These are phyloP conservation scores for Oehlia diaphana DNA, from an alignment of 192 early-diverging fungal genomes.

Conservation along the genomic window DNA sequence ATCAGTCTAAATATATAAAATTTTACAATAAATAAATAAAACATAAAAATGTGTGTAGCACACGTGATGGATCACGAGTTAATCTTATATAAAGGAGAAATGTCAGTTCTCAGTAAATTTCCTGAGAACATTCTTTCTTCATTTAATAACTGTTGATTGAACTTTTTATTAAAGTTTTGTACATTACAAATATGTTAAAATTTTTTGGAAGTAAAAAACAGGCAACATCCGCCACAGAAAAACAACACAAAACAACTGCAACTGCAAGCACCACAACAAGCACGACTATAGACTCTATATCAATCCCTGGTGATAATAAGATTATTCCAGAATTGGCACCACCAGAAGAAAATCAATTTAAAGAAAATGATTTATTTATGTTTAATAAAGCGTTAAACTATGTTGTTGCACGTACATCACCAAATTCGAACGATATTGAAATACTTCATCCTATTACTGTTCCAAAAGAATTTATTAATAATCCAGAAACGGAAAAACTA, in stretches of 20 bases:
- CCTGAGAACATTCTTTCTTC: too few species aligned
- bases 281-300: not conserved
- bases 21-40: too few species aligned
- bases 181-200: not conserved
- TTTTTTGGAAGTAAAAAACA: not conserved
- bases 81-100: not conserved
- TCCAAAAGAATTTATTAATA: not conserved
- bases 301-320: not conserved
- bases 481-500: not conserved
- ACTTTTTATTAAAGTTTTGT: too few species aligned
- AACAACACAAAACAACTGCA: too few species aligned
- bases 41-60: not conserved
- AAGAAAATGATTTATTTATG: not conserved
- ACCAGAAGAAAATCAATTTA: not conserved
- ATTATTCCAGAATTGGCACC: not conserved
- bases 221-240: not conserved
- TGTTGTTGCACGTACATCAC: not conserved
- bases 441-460: not conserved
- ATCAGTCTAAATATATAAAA: too few species aligned
- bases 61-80: not conserved
- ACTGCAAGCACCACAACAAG: too few species aligned
- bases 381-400: not conserved
- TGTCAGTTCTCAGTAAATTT: too few species aligned
- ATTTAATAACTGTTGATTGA: too few species aligned
- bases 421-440: not conserved